Evolutionary conservation across 2,329 filamentous ascomycete genomes (phyloP).

Genomic region (Periglandula ipomoeae): DNA sequence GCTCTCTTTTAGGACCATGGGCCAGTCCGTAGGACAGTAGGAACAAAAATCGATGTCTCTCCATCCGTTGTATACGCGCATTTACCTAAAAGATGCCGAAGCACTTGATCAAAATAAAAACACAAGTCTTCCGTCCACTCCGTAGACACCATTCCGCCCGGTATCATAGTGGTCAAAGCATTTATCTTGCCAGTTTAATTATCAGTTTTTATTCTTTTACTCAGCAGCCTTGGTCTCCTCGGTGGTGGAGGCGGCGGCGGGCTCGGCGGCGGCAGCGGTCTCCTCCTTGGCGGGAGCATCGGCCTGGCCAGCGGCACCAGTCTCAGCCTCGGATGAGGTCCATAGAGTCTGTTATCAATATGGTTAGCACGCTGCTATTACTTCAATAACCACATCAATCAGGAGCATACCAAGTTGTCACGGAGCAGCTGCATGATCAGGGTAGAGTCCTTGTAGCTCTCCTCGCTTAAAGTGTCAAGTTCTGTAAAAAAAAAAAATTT

Average conservation of each 20-base stretch:
- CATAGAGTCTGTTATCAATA: constrained; percentile 68
- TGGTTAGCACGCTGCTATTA: neutral
- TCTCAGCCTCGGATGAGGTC: constrained; percentile 97
- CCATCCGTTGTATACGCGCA: constrained; percentile 29
- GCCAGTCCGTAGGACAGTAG: constrained; percentile 29
- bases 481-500: constrained; percentile 42
- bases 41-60: constrained; percentile 25
- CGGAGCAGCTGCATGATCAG: constrained; percentile 98
- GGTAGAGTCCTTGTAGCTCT: constrained; percentile 98
- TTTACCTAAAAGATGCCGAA: constrained; percentile 40
- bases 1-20: constrained; percentile 34
- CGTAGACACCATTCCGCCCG: constrained; percentile 53
- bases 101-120: constrained; percentile 44
- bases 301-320: constrained; percentile 43
- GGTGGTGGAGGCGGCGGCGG: constrained; percentile 43
- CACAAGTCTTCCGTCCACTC: constrained; percentile 52
- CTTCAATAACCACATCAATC: constrained; percentile 19
- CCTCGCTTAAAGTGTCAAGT: constrained; percentile 93
- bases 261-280: constrained; percentile 46
- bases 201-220: constrained; percentile 31
- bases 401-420: constrained; percentile 73
- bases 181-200: constrained; percentile 17
- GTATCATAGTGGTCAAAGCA: constrained; percentile 25
- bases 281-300: constrained; percentile 35
- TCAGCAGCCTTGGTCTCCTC: constrained; percentile 63